Base-by-base conservation (phyloP, 345 rosid genomes). In the Salix dunnii region DNA sequence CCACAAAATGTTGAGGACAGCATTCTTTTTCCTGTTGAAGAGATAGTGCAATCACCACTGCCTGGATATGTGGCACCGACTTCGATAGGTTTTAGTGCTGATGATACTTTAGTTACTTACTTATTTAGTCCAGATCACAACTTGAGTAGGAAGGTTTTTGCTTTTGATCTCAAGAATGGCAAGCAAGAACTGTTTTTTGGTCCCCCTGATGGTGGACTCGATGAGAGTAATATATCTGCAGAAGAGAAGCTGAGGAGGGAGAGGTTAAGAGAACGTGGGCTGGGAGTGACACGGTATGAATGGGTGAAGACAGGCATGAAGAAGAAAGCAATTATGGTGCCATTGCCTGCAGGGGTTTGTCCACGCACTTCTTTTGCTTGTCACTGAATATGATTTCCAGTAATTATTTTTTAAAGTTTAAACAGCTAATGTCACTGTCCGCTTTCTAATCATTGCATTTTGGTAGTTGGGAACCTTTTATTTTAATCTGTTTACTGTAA, bases 241-340 rank as follows among this genome's bases (percentile, higher is more conserved):
- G 98, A 96, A 72, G 99, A 96, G 84, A 96, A 91, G 79, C 76
- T 96, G 80, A 90, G 99, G 77, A 88, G 99, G 83, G 99, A 95
- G 82, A 91, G 99, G 85, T 78, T 81, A 17, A 83, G 99, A 79
- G 97, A 95, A 73, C 96, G 97, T 38, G 98, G 99, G 0, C 82
- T 95, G 80, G 99, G 99, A 11, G 99, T 95, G 27, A 95, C 99
- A 0, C 87, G 91, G 38, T 95, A 90, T 65, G 99, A 95, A 80
- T 95, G 99, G 99, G 90, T 91, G 72, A 91, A 93, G 89, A 84
- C 91, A 4, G 83, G 85, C 84, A 75, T 81, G 3, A 90, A 88
- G 84, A 91, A 85, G 91, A 90, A 87, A 73, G 82, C 81, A 28
- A 87, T 95, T 31, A 86, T 95, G 84, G 97, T 95, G 77, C 99